Base-by-base conservation (phyloP, 495 filamentous ascomycete species). In the Tuber calosporum region DNA sequence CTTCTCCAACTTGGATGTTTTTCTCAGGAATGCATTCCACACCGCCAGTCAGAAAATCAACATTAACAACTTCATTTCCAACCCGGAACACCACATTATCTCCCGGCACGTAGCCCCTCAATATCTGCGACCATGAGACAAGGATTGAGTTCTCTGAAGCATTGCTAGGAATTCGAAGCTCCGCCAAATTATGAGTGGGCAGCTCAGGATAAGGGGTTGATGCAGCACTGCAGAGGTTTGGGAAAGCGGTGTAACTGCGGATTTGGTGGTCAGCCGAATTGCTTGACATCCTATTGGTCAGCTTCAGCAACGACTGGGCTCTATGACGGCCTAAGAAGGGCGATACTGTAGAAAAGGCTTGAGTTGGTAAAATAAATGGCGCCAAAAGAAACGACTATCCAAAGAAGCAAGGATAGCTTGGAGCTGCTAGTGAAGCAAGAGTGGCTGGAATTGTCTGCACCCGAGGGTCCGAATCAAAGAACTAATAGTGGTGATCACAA, bases 61-160 rank as follows among this genome's bases (percentile, higher is more conserved):
- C 83, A 69, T 79, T 80, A 68, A 84, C 82, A n/a, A 78, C 81
- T 5, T 68, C 43, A 20, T 70, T 77, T 67, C 84, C 82, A 15
- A 84, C 72, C 2, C 77, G 8, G 74, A 86, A 86, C 22, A 82
- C 79, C 19, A 82, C 80, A 22, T 72, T 74, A 37, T 84, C 82
- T 22, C 82, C 78, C 22, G 77, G 79, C 4, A 82, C 83, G 58
- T 84, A 85, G 20, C 83, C 82, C 38, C 78, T 81, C 36, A 86
- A 78, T 15, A 86, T 71, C 38, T 71, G 20, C 26, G 84, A 84
- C 85, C 85, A 86, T 48, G 83, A 80, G 48, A 83, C 66, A 9
- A 83, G 79, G 19, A 84, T 40, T 0, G 77, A 53, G 45, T 85
- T 79, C 37, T 70, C 67, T 9, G 69, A 53, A 36, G n/a, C 71